Conservation (phyloP, 2,329 filamentous ascomycete species). For the Arthroderma sp. region DNA sequence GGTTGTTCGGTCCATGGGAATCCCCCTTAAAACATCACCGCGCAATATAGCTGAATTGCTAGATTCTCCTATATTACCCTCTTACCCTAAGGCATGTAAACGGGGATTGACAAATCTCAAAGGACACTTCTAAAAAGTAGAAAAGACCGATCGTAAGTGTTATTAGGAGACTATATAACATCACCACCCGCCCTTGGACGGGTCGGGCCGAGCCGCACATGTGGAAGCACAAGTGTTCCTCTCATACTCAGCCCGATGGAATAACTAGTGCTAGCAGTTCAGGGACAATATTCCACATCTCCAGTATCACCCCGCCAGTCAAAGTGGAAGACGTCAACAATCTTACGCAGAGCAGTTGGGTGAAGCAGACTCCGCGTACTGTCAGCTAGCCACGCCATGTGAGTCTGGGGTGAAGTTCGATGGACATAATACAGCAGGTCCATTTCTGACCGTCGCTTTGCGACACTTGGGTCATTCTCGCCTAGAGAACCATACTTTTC, state of each 20-base stretch:
- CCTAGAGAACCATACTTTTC: constrained; percentile 10
- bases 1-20: too few relatives aligned
- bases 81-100: too few relatives aligned
- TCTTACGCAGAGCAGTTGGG: constrained; percentile 11
- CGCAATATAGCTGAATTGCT: too few relatives aligned
- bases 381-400: constrained; percentile 13
- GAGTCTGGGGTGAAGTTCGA: background rate
- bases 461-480: constrained; percentile 4
- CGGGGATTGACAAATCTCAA: too few relatives aligned
- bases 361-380: constrained; percentile 10
- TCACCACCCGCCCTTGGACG: too few relatives aligned
- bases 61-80: too few relatives aligned
- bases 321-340: constrained; percentile 16
- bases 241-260: too few relatives aligned
- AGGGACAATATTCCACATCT: constrained; percentile 15
- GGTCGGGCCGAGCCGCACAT: constrained; percentile 1
- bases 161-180: too few relatives aligned
- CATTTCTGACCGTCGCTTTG: constrained; percentile 9
- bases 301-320: constrained; percentile 12
- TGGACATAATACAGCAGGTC: constrained; percentile 8
- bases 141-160: too few relatives aligned
- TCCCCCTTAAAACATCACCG: too few relatives aligned
- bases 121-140: too few relatives aligned
- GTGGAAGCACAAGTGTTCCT: background rate
- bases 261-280: too few relatives aligned